Conservation (phyloP, 805 yeast genomes). For the Lipomyces anomalus region DNA sequence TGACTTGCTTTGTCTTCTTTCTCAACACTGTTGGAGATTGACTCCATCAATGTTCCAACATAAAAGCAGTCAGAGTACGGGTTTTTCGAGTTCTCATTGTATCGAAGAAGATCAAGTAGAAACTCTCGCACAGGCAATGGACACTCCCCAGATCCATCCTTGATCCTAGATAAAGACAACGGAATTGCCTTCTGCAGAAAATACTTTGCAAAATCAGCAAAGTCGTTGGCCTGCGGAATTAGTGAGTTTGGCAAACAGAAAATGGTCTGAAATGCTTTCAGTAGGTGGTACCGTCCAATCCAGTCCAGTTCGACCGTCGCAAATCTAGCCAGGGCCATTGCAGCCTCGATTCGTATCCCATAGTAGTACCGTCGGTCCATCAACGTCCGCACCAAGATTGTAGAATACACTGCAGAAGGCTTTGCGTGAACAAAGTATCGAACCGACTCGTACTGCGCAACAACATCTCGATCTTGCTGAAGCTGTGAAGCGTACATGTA, state of each 20-base stretch:
- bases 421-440: conserved; percentile 60
- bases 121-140: conserved; percentile 56
- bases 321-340: conserved; percentile 63
- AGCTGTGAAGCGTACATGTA: conserved; percentile 92
- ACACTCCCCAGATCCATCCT: conserved; percentile 54
- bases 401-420: conserved; percentile 62
- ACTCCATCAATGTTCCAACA: conserved; percentile 49
- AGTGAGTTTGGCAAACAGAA: conserved; percentile 65
- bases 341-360: conserved; percentile 86
- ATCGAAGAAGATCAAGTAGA: conserved; percentile 64
- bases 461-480: conserved; percentile 92
- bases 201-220: conserved; percentile 61
- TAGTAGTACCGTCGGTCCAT: conserved; percentile 81
- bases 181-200: conserved; percentile 69
- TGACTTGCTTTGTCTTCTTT: no score
- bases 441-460: conserved; percentile 86
- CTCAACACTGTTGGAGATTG: conserved; percentile 41
- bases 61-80: conserved; percentile 68
- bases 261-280: conserved; percentile 59
- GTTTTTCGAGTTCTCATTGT: conserved; percentile 80
- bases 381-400: conserved; percentile 69
- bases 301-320: conserved; percentile 58
- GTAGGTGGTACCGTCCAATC: conserved; percentile 66
- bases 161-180: conserved; percentile 51
- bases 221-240: conserved; percentile 78